Evolutionary conservation across 768 basidiomycete species (phyloP).

Genomic region (Dictyophora rubrovolvata): DNA sequence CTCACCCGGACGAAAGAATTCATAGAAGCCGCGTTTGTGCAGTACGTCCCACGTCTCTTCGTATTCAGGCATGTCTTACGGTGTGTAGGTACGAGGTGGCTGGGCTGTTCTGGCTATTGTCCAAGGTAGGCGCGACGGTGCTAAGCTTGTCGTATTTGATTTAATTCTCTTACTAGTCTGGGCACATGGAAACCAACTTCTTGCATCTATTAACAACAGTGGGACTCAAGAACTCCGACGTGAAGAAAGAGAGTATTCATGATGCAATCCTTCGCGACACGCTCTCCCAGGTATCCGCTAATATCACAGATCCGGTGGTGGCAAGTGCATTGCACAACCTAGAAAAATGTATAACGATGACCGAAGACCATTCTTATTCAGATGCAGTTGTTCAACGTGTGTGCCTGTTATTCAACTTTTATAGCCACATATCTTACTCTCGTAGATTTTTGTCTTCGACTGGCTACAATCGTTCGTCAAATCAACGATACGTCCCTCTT

Average conservation of each 20-base stretch:
- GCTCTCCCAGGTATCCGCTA: constrained; percentile 36
- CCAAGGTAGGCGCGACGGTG: constrained; percentile 35
- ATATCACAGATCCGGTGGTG: constrained; percentile 41
- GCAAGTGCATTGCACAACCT: constrained; percentile 44
- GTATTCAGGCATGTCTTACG: background rate
- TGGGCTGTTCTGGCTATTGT: constrained; percentile 46
- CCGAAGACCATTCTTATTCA: constrained; percentile 45
- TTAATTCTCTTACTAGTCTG: constrained; percentile 25
- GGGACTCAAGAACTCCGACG: constrained; percentile 27
- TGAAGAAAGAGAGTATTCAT: constrained; percentile 27
- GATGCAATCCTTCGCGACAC: constrained; percentile 45
- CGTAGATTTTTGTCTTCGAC: constrained; percentile 46
- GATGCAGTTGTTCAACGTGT: constrained; percentile 46
- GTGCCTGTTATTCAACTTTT: constrained; percentile 13
- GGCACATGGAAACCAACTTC: constrained; percentile 34
- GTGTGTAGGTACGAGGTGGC: constrained; percentile 41
- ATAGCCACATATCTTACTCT: background rate
- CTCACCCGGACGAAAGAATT: constrained; percentile 47
- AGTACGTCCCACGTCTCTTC: constrained; percentile 24
- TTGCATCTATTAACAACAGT: constrained; percentile 46
- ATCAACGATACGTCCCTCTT: constrained; percentile 40
- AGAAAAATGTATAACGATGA: constrained; percentile 43
- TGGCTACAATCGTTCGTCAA: constrained; percentile 44
- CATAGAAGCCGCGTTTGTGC: constrained; percentile 39
- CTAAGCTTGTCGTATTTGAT: background rate